phyloP scores from a whole-genome alignment of 192 early-diverging fungal genomes.

The Backusella australiensis region DNA sequence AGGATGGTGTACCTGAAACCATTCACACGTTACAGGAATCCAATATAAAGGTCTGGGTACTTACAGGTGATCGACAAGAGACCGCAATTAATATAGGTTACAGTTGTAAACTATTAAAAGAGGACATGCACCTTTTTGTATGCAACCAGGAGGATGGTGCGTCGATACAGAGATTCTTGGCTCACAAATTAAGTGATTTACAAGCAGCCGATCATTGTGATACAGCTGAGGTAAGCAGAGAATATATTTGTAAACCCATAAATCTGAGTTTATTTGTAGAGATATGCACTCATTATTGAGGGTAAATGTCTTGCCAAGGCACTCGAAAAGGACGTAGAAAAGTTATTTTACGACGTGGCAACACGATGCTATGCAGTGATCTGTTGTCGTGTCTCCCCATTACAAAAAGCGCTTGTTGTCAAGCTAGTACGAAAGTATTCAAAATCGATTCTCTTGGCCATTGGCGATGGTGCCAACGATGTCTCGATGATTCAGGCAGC shows the following conservation, averaged over 20 bases:
- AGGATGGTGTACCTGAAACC: conserved; percentile 94
- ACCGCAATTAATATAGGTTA: conserved; percentile 98
- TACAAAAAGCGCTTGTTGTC: conserved; percentile 95
- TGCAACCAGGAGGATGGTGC: conserved; percentile 84
- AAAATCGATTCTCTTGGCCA: conserved; percentile 84
- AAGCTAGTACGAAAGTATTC: conserved; percentile 89
- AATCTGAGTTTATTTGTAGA: conserved; percentile 18
- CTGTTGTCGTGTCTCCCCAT: conserved; percentile 95
- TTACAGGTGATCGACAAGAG: conserved; percentile 94
- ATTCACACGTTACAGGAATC: conserved; percentile 89
- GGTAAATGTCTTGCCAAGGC: conserved; percentile 88
- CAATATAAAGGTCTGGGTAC: conserved; percentile 91
- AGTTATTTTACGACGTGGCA: conserved; percentile 83
- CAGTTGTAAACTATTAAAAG: conserved; percentile 86
- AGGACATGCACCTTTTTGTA: conserved; percentile 89
- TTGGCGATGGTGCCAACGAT: conserved; percentile 97
- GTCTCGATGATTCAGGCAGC: conserved; percentile 98
- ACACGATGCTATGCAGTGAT: conserved; percentile 90
- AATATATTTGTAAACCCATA: neutral
- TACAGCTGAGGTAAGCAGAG: neutral
- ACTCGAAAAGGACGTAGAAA: conserved; percentile 73
- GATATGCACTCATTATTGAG: conserved; percentile 87
- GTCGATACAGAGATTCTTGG: conserved; percentile 81
- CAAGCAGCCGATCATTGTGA: neutral
- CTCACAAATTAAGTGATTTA: conserved; percentile 49